A percentile compares a stretch with the other conserved stretches of the same genome.
Conservation (phyloP, 108 stramenopile species). For the Pseudonitzschia multiseries region DNA sequence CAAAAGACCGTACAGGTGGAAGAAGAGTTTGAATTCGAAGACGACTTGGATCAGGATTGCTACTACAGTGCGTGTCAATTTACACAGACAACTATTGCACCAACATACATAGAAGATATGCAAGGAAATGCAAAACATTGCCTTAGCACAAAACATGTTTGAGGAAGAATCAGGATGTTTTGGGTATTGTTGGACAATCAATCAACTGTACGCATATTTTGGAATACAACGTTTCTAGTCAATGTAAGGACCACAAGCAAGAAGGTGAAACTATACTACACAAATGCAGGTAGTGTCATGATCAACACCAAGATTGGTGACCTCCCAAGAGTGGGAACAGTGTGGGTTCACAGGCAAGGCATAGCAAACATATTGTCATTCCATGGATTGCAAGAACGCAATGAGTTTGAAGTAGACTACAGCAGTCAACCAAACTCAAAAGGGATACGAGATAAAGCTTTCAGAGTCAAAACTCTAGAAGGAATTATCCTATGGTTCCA, state of each 20-base stretch:
- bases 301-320: conserved; percentile 15
- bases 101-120: neutral
- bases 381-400: neutral
- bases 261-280: conserved; percentile 15
- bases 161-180: too few species aligned
- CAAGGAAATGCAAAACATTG: conserved; percentile 4
- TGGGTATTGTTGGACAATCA: conserved; percentile 36
- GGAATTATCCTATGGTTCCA: conserved; percentile 4
- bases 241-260: conserved; percentile 26
- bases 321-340: conserved; percentile 28
- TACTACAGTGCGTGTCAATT: neutral
- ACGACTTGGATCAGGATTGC: neutral
- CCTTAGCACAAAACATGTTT: too few species aligned
- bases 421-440: neutral
- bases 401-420: neutral
- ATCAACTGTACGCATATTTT: conserved; percentile 35
- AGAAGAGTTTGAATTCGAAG: too few species aligned
- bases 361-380: conserved; percentile 39
- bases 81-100: neutral
- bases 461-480: conserved; percentile 24
- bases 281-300: conserved; percentile 32
- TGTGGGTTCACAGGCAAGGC: conserved; percentile 27
- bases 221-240: conserved; percentile 25
- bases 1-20: too few species aligned
- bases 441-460: conserved; percentile 7